These are phyloP conservation scores for Arthromyces matolae DNA, from an alignment of 768 basidiomycete genomes.

Conservation along the genomic window DNA sequence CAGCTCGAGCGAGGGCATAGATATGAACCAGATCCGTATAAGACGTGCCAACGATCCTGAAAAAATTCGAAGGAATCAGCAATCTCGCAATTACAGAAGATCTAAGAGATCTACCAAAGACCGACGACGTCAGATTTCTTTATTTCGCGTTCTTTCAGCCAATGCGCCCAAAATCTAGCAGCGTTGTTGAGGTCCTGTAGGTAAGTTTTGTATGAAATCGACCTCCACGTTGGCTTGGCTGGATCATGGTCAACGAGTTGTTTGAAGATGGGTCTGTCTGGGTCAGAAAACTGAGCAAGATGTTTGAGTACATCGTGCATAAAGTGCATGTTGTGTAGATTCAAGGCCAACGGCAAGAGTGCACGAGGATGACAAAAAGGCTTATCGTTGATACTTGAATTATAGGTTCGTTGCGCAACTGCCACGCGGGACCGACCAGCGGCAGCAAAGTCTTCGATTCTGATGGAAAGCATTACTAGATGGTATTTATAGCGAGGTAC, in stretches of 20 bases:
- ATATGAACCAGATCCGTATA: slow-evolving; percentile 8
- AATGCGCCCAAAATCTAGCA: not conserved
- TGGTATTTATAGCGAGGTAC: too few relatives aligned
- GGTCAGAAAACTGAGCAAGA: slow-evolving; percentile 2
- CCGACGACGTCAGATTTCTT: slow-evolving; percentile 4
- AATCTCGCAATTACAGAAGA: not conserved
- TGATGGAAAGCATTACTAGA: too few relatives aligned
- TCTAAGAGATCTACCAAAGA: not conserved
- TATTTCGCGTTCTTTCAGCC: not conserved
- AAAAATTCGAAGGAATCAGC: not conserved
- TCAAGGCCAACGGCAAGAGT: too few relatives aligned
- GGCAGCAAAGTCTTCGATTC: too few relatives aligned
- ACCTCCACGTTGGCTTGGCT: slow-evolving; percentile 3
- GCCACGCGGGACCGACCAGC: too few relatives aligned
- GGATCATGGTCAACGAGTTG: slow-evolving; percentile 1
- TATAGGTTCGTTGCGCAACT: too few relatives aligned
- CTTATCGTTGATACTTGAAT: too few relatives aligned
- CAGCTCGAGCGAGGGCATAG: slow-evolving; percentile 5
- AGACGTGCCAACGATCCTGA: slow-evolving; percentile 6
- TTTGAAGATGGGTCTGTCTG: slow-evolving; percentile 7
- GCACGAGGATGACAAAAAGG: too few relatives aligned
- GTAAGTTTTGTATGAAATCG: slow-evolving; percentile 4
- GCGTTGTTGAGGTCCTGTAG: not conserved
- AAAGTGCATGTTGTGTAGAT: slow-evolving; percentile 14
- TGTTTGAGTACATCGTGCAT: slow-evolving; percentile 2